Evolutionary conservation across 495 filamentous ascomycete genomes (phyloP), one percentile per base, ranked within the genome.

Genomic region (Podospora pseudocomata): DNA sequence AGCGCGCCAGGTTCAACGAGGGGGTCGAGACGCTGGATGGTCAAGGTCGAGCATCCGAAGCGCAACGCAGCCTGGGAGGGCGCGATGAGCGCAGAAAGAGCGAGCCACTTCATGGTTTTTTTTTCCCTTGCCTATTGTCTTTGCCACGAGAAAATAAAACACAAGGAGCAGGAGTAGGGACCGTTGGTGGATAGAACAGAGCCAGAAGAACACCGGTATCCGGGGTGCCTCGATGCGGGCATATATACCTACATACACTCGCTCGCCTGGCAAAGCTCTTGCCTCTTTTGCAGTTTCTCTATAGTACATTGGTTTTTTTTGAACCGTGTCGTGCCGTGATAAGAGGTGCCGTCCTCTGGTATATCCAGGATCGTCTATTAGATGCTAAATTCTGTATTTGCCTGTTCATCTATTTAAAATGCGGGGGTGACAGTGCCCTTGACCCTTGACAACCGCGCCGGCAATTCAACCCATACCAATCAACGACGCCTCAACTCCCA

Each of bases 21-120:
- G n/a, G 81, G 80, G 66, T 80, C 80, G 34, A 84, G 70, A 16
- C 82, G 79, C 66, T 84, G 82, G 63, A 84, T 72, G 30, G 77
- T 79, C 57, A 84, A 72, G 3, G 75, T 80, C 23, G 80, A 79
- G 70, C 82, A 84, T 65, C 79, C 80, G 66, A 84, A 84, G 54
- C 80, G 80, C 71, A 81, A 75, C 18, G 76, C 78, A 32, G 81
- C 82, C 49, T 81, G 75, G 30, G 76, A 76, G 13, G 77, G 71
- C 72, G 74, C 80, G 65, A 72, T 67, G 64, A 80, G 77, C 69
- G 76, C 77, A 65, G 74, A 71, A 64, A 74, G 73, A 26, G 79
- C 70, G 68, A 80, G 71, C 69, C 76, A 80, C 81, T 83, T 84
- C 82, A 84, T 84, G 16, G 28, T 44, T 20, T 23, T 23, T 59